Conservation (phyloP, 495 filamentous ascomycete species). For the Amniculicola lignicola region DNA sequence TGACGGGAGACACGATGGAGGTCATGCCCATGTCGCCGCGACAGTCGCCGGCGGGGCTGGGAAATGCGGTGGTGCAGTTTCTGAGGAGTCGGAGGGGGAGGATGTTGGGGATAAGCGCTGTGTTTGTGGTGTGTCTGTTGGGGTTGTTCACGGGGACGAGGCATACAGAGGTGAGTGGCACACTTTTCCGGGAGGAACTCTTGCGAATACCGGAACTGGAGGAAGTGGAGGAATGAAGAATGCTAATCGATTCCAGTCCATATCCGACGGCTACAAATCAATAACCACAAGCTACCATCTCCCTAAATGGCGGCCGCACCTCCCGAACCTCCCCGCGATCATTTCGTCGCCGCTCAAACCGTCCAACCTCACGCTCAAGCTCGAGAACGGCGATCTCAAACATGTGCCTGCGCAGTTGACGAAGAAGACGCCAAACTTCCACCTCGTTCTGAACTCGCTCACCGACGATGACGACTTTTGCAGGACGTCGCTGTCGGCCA, state of each 20-base stretch:
- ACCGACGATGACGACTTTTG: constrained; percentile 54
- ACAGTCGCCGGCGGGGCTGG: constrained; percentile 11
- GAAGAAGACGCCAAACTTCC: constrained; percentile 56
- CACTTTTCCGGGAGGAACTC: neutral
- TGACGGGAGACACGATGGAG: constrained; percentile 23
- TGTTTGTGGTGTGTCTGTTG: constrained; percentile 24
- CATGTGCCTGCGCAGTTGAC: constrained; percentile 39
- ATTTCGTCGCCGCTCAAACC: constrained; percentile 23
- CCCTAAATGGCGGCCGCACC: constrained; percentile 27
- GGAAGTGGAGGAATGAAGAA: neutral
- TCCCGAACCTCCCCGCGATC: constrained; percentile 13
- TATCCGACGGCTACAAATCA: constrained; percentile 25
- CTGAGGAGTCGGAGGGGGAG: constrained; percentile 26
- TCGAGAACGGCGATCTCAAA: constrained; percentile 24
- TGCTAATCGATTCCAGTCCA: constrained; percentile 9
- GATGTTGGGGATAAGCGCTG: constrained; percentile 18
- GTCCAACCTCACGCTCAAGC: constrained; percentile 27
- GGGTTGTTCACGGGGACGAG: constrained; percentile 13
- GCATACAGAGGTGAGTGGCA: constrained; percentile 28
- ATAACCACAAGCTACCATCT: constrained; percentile 28
- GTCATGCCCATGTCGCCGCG: constrained; percentile 24
- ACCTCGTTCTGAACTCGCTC: constrained; percentile 57
- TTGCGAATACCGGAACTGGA: no score
- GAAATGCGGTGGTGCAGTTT: constrained; percentile 19
- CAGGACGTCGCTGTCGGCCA: constrained; percentile 58